Base-by-base conservation (phyloP, 2,329 filamentous ascomycete species). In the Coniochaeta ligniaria region DNA sequence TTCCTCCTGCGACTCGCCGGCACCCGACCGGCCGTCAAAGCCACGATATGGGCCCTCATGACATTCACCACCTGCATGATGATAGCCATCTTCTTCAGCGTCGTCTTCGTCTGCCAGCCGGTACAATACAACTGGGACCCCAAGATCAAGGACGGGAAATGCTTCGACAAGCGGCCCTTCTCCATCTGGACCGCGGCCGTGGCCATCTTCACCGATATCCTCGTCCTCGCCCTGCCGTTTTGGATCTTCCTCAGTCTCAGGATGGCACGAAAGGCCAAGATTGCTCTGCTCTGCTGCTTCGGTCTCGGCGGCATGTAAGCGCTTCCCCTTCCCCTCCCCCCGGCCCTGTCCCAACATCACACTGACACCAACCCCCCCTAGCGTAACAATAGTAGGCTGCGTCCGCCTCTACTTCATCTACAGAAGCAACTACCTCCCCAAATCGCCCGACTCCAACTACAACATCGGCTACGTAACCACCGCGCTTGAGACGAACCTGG, bases 191-290 rank as follows among this genome's bases (percentile, higher is more conserved):
- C 66, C 12, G 71, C 75, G 2, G 69, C 67, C 1, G 64, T 78
- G 17, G 77, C 73, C 17, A 77, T 79, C 35, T 43, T 77, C 8
- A 77, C 74, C 11, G 77, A 79, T 36, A 64, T 78, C 0, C 63
- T 78, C 52, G 70, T 76, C 6, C 67, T 78, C 20, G 71, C 65
- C 2, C 63, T 76, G 20, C 74, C 74, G 1, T 66, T 75, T 28
- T 70, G 67, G 66, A 72, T 74, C 60, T 73, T 74, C 16, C 66
- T 71, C 57, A 65, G 64, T 5, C 66, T 75, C 47, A 71, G 60
- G 61, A 73, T 75, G 64, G 68, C 70, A 6, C 60, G 41, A 24
- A 67, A 60, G 20, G 64, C 70, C 2, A 75, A 74, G 65, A 63
- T 73, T 31, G 72, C 71, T 33, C 61, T 75, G 1, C 69, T 75